These are phyloP conservation scores for Neofusicoccum laricinum DNA, from an alignment of 2,329 filamentous ascomycete genomes.

Conservation along the genomic window DNA sequence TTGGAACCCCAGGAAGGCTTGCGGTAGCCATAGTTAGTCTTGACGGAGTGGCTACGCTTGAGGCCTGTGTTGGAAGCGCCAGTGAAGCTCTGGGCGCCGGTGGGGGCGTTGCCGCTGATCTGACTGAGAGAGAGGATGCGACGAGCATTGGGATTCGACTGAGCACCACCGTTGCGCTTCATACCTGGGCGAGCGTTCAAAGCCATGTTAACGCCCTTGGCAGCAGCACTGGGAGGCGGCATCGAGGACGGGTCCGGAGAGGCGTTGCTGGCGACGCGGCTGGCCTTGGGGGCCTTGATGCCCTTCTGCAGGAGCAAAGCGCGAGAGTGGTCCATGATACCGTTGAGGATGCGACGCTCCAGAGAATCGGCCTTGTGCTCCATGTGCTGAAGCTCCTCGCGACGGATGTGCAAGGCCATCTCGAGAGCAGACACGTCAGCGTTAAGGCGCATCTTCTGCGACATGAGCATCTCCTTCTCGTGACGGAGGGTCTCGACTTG, in stretches of 20 bases:
- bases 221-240: constrained; percentile 33
- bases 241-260: constrained; percentile 18
- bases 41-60: constrained; percentile 42
- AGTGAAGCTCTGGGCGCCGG: constrained; percentile 30
- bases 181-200: constrained; percentile 48
- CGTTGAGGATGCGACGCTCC: constrained; percentile 89
- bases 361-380: constrained; percentile 82
- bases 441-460: constrained; percentile 75
- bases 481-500: constrained; percentile 58
- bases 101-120: constrained; percentile 72
- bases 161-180: constrained; percentile 34
- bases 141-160: constrained; percentile 47
- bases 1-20: constrained; percentile 32
- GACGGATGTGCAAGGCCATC: constrained; percentile 81
- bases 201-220: constrained; percentile 42
- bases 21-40: constrained; percentile 35
- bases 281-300: constrained; percentile 28
- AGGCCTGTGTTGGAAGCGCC: constrained; percentile 50
- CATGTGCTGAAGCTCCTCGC: constrained; percentile 89
- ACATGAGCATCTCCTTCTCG: constrained; percentile 72
- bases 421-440: constrained; percentile 89
- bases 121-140: constrained; percentile 89
- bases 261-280: neutral
- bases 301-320: constrained; percentile 68
- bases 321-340: constrained; percentile 93